Base-by-base conservation (phyloP, 345 rosid genomes). In the Xanthoceras sorbifolium region DNA sequence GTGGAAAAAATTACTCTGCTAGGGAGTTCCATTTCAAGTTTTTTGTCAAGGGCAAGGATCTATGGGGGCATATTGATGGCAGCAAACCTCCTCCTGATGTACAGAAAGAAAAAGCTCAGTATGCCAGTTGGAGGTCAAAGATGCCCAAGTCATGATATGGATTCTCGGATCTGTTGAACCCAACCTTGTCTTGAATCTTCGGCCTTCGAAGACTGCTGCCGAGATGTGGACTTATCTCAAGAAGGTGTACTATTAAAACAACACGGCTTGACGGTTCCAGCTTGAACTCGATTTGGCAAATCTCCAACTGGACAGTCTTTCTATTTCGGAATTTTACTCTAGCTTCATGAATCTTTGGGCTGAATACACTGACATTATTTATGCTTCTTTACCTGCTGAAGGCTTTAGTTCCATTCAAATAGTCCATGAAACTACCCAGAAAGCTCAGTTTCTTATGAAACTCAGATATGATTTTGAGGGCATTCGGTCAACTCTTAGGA, bases 351-450 rank as follows among this genome's bases (percentile, higher is more conserved):
- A n/a, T n/a, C n/a, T n/a, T n/a, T n/a, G n/a, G n/a, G n/a, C n/a
- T n/a, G n/a, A n/a, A n/a, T n/a, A n/a, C n/a, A n/a, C n/a, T n/a
- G n/a, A n/a, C n/a, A n/a, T n/a, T n/a, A n/a, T n/a, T n/a, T n/a
- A n/a, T n/a, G n/a, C n/a, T n/a, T n/a, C n/a, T n/a, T n/a, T n/a
- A n/a, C n/a, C n/a, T n/a, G 2, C 28, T 3, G 11, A 70, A 70
- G 2, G 20, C 9, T 50, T 78, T 22, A 5, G 10, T 52, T 3
- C n/a, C 28, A 2, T 72, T 9, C 48, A 73, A 73, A 22, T 4
- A 34, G 52, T 64, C 4, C 66, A 73, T 78, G 66, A 73, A 32
- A 65, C 60, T 34, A 55, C 22, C 25, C 60, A 62, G 17, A 22
- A 25, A 1, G 44, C 65, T 12, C 54, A 62, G 6, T 64, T 78